Conservation (phyloP, 2,329 filamentous ascomycete species). For the Fusarium papillatum region DNA sequence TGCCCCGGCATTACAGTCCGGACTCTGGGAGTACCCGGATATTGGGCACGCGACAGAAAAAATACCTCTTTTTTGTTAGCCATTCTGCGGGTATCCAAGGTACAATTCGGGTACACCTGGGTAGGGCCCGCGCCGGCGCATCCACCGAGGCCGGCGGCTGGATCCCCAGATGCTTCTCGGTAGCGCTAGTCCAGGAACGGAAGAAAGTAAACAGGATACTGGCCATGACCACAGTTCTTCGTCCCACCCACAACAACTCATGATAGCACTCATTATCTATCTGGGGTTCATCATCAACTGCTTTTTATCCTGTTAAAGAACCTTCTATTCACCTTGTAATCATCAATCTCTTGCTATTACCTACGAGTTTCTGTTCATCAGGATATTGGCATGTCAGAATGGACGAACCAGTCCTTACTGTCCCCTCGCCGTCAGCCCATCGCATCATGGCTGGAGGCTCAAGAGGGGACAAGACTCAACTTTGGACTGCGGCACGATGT, state of each 20-base stretch:
- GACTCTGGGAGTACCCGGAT: conserved; percentile 27
- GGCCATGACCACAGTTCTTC: conserved; percentile 3
- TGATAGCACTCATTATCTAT: conserved; percentile 1
- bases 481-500: conserved; percentile 63
- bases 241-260: conserved; percentile 15
- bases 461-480: conserved; percentile 37
- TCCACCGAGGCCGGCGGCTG: conserved; percentile 25
- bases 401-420: conserved; percentile 7
- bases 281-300: background rate
- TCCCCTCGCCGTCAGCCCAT: conserved; percentile 32
- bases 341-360: background rate
- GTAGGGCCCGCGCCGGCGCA: conserved; percentile 12
- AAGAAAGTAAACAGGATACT: conserved; percentile 48
- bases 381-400: conserved; percentile 11
- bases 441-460: conserved; percentile 3
- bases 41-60: conserved; percentile 25
- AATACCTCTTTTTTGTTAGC: conserved; percentile 23
- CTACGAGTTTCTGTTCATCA: background rate
- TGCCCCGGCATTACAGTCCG: conserved; percentile 42
- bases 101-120: conserved; percentile 28
- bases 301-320: background rate
- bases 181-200: conserved; percentile 44
- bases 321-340: background rate
- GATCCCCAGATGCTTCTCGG: conserved; percentile 24
- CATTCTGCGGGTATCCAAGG: conserved; percentile 10